These are phyloP conservation scores for Vinca minor DNA, from an alignment of 257 asterid genomes.

Conservation along the genomic window DNA sequence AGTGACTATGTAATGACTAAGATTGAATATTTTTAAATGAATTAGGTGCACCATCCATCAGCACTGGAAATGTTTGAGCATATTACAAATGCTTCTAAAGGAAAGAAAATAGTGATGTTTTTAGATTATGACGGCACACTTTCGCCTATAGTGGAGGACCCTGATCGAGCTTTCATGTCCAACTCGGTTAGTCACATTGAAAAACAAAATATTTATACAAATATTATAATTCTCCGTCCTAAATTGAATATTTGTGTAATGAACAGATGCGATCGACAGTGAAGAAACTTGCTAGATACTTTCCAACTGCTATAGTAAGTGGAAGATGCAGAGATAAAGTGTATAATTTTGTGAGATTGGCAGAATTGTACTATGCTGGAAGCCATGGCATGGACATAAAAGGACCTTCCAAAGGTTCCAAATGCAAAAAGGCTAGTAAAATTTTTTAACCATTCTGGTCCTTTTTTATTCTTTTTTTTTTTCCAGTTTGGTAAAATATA, in stretches of 20 bases:
- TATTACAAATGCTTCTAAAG: constrained; percentile 68
- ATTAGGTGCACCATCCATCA: constrained; percentile 69
- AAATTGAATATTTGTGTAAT: too few species aligned
- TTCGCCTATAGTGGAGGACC: constrained; percentile 91
- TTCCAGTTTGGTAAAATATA: not conserved
- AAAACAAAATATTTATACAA: too few species aligned
- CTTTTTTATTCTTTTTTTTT: too few species aligned
- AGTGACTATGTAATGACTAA: constrained; percentile 5
- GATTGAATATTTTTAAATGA: constrained; percentile 9
- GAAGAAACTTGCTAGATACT: constrained; percentile 53
- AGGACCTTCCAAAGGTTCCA: constrained; percentile 87
- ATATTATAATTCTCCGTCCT: too few species aligned
- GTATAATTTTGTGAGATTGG: constrained; percentile 70
- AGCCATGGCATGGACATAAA: constrained; percentile 99
- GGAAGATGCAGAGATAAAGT: constrained; percentile 93
- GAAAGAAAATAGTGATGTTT: constrained; percentile 85
- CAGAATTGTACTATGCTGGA: constrained; percentile 96
- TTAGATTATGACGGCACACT: constrained; percentile 91
- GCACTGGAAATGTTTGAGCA: constrained; percentile 79
- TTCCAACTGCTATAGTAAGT: constrained; percentile 81
- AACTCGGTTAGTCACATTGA: constrained; percentile 37
- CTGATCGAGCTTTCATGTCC: constrained; percentile 92
- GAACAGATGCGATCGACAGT: constrained; percentile 77
- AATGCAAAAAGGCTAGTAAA: constrained; percentile 51
- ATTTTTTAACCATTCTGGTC: not conserved